Conservation (phyloP, 805 yeast species). For the Zygosaccharomyces bailii region DNA sequence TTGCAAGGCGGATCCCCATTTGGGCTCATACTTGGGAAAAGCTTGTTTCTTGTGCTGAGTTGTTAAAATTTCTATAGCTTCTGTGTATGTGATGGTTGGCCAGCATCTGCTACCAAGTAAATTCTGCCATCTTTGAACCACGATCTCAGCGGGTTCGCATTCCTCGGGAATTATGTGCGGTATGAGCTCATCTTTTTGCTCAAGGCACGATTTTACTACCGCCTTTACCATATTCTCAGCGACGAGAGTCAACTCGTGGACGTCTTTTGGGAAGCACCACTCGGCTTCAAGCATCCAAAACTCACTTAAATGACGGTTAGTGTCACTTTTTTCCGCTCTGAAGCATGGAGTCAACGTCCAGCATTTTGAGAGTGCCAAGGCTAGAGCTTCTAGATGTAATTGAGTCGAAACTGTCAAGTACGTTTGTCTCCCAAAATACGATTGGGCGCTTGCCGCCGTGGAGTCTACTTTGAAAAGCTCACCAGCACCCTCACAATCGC, state of each 20-base stretch:
- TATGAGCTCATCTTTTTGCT: conserved; percentile 25
- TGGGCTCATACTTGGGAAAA: conserved; percentile 43
- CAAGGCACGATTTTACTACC: conserved; percentile 38
- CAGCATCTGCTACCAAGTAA: conserved; percentile 48
- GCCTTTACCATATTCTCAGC: conserved; percentile 67
- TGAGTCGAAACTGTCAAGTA: conserved; percentile 89
- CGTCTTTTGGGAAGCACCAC: conserved; percentile 57
- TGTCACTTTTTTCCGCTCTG: conserved; percentile 88
- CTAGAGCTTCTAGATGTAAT: conserved; percentile 78
- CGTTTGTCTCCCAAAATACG: conserved; percentile 62
- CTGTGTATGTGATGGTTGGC: conserved; percentile 69
- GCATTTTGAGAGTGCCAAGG: conserved; percentile 70
- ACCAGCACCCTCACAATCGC: conserved; percentile 98
- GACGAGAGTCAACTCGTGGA: conserved; percentile 59
- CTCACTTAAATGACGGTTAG: conserved; percentile 87
- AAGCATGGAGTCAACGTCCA: conserved; percentile 92
- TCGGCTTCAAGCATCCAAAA: conserved; percentile 99
- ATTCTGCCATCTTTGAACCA: conserved; percentile 56
- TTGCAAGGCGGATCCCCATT: conserved; percentile 70
- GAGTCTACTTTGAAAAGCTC: conserved; percentile 67
- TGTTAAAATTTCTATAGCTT: conserved; percentile 60
- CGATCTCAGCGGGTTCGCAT: conserved; percentile 24
- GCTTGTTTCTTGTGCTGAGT: conserved; percentile 34
- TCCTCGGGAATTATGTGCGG: conserved; percentile 18
- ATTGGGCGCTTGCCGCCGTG: conserved; percentile 19